phyloP scores from a whole-genome alignment of 2,329 filamentous ascomycete species.

The Epichloe coenophiala region DNA sequence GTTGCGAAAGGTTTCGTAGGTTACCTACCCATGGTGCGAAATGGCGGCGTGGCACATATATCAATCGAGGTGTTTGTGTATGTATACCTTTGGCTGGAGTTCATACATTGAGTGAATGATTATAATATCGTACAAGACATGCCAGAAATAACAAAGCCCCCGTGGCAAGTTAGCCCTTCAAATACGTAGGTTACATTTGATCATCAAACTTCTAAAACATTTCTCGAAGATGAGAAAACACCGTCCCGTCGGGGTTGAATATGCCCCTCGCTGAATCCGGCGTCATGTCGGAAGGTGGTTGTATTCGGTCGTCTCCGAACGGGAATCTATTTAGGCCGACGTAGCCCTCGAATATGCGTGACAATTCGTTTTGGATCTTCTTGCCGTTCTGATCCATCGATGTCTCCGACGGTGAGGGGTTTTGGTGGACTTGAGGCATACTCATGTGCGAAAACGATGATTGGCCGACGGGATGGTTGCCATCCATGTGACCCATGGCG shows the following conservation, averaged over 20 bases:
- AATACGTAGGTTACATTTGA: too few species aligned
- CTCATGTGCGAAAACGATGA: constrained; percentile 17
- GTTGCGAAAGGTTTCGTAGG: background rate
- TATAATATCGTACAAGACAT: background rate
- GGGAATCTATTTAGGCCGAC: constrained; percentile 23
- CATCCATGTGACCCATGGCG: constrained; percentile 25
- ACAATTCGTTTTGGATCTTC: constrained; percentile 41
- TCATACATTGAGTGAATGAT: background rate
- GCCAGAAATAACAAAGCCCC: background rate
- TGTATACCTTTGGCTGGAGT: background rate
- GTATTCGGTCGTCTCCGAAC: constrained; percentile 12
- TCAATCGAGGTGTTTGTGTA: background rate
- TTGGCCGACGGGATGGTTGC: constrained; percentile 8
- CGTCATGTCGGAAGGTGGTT: constrained; percentile 12
- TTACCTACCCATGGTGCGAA: background rate
- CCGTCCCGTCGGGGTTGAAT: constrained; percentile 18
- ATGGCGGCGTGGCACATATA: too few species aligned
- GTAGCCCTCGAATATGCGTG: constrained; percentile 29
- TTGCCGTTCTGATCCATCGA: constrained; percentile 28
- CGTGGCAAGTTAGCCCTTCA: too few species aligned
- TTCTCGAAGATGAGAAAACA: constrained; percentile 24
- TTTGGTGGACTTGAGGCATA: constrained; percentile 9
- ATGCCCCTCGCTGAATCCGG: constrained; percentile 8
- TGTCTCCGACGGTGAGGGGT: background rate
- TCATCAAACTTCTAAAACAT: constrained; percentile 17